Evolutionary conservation across 495 filamentous ascomycete genomes (phyloP).

Genomic region (Aspergillus funiculosus): DNA sequence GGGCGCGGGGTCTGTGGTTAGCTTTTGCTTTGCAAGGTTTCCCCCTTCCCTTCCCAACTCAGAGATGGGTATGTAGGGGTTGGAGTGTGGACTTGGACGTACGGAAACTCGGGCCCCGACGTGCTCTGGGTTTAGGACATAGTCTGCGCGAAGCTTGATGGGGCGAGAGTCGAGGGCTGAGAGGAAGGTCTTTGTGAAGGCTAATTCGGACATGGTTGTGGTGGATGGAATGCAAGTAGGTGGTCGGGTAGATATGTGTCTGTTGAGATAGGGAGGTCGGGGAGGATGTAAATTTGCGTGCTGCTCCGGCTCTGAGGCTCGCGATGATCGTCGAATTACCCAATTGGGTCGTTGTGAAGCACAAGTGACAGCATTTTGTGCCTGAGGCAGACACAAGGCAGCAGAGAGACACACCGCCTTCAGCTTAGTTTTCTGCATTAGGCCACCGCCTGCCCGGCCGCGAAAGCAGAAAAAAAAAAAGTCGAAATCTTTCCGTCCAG

Average conservation of each 20-base stretch:
- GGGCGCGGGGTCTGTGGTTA: slow-evolving; percentile 15
- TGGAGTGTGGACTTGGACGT: slow-evolving; percentile 31
- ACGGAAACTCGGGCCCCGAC: slow-evolving; percentile 67
- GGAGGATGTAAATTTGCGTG: neutral
- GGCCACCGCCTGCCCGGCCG: slow-evolving; percentile 34
- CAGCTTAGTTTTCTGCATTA: slow-evolving; percentile 22
- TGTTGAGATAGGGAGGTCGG: neutral
- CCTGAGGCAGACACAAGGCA: slow-evolving; percentile 18
- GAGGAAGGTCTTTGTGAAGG: slow-evolving; percentile 80
- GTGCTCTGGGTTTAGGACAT: slow-evolving; percentile 75
- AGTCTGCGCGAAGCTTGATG: slow-evolving; percentile 70
- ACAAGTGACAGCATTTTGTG: neutral
- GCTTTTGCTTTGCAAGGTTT: neutral
- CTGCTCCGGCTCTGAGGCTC: too few relatives aligned
- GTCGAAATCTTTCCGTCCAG: slow-evolving; percentile 11
- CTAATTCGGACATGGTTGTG: slow-evolving; percentile 69
- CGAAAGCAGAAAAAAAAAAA: slow-evolving; percentile 29
- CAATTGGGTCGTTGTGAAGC: slow-evolving; percentile 17
- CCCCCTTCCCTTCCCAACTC: neutral
- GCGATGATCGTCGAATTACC: slow-evolving; percentile 10
- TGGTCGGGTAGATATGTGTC: neutral
- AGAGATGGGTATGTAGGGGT: neutral
- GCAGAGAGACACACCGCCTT: slow-evolving; percentile 26
- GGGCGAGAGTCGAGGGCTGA: slow-evolving; percentile 68
- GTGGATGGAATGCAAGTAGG: neutral